A percentile compares a stretch with the other conserved stretches of the same genome.
Evolutionary conservation across 257 asterid species (phyloP).

Genomic region (Paulownia fortunei): DNA sequence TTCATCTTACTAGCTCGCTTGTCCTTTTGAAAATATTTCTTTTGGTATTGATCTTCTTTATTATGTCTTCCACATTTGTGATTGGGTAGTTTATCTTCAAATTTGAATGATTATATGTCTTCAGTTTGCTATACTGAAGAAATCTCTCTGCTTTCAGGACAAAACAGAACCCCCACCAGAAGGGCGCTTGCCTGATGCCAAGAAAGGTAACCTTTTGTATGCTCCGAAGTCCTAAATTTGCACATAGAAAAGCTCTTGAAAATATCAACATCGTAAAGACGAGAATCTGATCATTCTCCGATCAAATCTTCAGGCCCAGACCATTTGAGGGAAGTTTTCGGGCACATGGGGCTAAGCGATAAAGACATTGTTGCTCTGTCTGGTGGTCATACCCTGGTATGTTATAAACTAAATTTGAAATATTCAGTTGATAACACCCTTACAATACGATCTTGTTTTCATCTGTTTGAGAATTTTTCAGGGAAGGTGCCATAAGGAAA

Average conservation of each 20-base stretch:
- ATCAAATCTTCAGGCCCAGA: constrained; percentile 44
- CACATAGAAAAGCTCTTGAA: not conserved
- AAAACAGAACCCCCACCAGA: constrained; percentile 58
- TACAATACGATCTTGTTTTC: not conserved
- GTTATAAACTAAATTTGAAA: not conserved
- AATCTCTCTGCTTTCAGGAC: constrained; percentile 40
- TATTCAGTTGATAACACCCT: not conserved
- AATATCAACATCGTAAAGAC: not conserved
- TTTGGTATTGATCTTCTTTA: not conserved
- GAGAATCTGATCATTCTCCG: not conserved
- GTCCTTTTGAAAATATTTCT: not conserved
- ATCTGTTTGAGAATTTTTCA: constrained; percentile 16
- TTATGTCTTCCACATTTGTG: not conserved
- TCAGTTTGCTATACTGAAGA: not conserved
- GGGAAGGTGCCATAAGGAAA: constrained; percentile 66
- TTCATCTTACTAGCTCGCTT: not conserved
- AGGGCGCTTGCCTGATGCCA: constrained; percentile 64
- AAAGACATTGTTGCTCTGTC: constrained; percentile 61
- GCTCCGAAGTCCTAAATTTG: not conserved
- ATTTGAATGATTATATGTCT: not conserved
- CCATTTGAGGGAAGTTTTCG: constrained; percentile 62
- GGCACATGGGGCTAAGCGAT: constrained; percentile 56
- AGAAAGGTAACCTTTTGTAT: constrained; percentile 38
- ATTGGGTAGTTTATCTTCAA: not conserved
- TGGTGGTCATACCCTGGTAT: constrained; percentile 62